These are phyloP conservation scores for Tricholoma matsutake DNA, from an alignment of 768 basidiomycete species.

Conservation along the genomic window DNA sequence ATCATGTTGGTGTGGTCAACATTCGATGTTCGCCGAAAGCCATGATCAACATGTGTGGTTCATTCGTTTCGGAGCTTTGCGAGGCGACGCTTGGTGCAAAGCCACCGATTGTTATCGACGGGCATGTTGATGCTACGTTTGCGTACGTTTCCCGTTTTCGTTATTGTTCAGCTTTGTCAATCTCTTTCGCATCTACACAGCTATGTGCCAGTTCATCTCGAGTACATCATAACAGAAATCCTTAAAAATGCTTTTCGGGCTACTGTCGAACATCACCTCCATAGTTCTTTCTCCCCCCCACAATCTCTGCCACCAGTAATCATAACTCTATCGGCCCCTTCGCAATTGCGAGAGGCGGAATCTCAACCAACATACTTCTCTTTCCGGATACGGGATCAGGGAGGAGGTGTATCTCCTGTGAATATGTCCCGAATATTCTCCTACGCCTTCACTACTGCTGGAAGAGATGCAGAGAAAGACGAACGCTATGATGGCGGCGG, in stretches of 20 bases:
- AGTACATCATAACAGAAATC: slow-evolving; percentile 89
- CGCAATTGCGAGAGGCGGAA: slow-evolving; percentile 24
- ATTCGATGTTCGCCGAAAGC: slow-evolving; percentile 64
- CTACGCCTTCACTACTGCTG: slow-evolving; percentile 89
- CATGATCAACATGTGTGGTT: slow-evolving; percentile 77
- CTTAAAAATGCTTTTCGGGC: slow-evolving; percentile 91
- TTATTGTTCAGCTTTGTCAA: slow-evolving; percentile 5
- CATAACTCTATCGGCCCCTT: slow-evolving; percentile 67
- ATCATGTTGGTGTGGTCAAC: slow-evolving; percentile 72
- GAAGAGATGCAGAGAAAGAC: slow-evolving; percentile 36
- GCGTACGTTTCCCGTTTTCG: slow-evolving; percentile 51
- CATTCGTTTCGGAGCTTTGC: slow-evolving; percentile 82
- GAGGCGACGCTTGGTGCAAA: slow-evolving; percentile 77
- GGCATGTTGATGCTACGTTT: slow-evolving; percentile 67
- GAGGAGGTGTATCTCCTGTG: slow-evolving; percentile 75
- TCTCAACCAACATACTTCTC: slow-evolving; percentile 54
- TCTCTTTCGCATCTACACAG: slow-evolving; percentile 21
- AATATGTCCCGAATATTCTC: slow-evolving; percentile 83
- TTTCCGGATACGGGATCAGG: slow-evolving; percentile 80
- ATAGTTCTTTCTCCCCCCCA: slow-evolving; percentile 30
- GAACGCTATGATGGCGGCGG: slow-evolving; percentile 39
- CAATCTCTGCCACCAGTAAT: slow-evolving; percentile 55
- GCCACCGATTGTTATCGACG: slow-evolving; percentile 69
- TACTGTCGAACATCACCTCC: slow-evolving; percentile 72
- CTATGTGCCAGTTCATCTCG: slow-evolving; percentile 86